Percentiles rank a stretch among this genome's conserved stretches.
These are phyloP conservation scores for Phytophthora tubulina DNA, from an alignment of 352 stramenopile species.

Conservation along the genomic window DNA sequence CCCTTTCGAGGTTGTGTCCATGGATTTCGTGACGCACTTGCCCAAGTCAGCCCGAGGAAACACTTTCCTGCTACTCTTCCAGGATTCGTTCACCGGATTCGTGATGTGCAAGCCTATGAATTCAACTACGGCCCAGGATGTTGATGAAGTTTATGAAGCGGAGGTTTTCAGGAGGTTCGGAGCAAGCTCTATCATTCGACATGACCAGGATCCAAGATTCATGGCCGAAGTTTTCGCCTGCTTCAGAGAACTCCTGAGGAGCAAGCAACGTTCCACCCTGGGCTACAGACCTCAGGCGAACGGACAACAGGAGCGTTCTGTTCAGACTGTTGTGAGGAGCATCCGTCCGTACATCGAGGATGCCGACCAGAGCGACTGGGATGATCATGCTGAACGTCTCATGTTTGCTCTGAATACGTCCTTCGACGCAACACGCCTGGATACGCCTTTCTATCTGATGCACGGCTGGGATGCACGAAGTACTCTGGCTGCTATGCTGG, in stretches of 20 bases:
- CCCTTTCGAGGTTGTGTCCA: no score
- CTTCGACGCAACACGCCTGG: no score
- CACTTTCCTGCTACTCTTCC: background rate
- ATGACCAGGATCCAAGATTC: background rate
- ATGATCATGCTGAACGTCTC: background rate
- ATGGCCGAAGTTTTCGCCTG: background rate
- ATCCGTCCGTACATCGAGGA: background rate
- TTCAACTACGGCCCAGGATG: background rate
- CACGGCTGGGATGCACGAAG: background rate
- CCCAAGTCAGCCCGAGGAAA: background rate
- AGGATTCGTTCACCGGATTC: background rate
- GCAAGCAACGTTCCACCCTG: background rate
- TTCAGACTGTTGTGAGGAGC: background rate
- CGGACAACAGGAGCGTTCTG: background rate
- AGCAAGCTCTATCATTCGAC: background rate
- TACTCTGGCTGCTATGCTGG: background rate
- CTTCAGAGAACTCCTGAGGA: background rate
- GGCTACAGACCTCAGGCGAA: background rate
- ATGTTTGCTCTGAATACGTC: no score
- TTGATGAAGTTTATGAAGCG: background rate
- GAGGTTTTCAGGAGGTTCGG: background rate
- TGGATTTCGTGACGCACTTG: no score
- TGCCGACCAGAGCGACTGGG: conserved; percentile 2
- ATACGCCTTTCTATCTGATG: no score
- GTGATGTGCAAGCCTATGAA: background rate